Evolutionary conservation across 78 protist species (phyloP).

Genomic region (Speleostelium caveatum): DNA sequence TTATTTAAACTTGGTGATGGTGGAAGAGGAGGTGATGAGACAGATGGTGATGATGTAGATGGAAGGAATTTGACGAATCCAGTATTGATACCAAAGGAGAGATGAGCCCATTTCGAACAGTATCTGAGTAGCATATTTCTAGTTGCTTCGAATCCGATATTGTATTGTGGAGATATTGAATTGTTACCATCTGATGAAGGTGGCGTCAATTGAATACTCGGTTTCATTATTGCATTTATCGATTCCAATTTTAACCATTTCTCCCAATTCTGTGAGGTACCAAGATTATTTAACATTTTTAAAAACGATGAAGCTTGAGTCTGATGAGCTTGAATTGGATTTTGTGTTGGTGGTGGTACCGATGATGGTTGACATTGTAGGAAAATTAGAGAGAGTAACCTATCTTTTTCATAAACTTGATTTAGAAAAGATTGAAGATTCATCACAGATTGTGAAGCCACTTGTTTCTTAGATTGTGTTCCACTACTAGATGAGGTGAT

Average conservation of each 20-base stretch:
- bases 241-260: constrained; percentile 54
- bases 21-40: constrained; percentile 42
- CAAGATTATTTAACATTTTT: constrained; percentile 35
- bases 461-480: neutral
- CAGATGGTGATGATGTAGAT: constrained; percentile 52
- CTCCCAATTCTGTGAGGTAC: constrained; percentile 41
- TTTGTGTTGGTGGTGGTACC: constrained; percentile 31
- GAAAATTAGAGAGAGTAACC: constrained; percentile 17
- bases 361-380: constrained; percentile 74
- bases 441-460: neutral
- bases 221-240: constrained; percentile 21
- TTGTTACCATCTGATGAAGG: neutral
- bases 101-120: constrained; percentile 47
- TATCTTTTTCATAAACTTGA: constrained; percentile 51
- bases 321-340: constrained; percentile 66
- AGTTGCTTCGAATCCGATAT: constrained; percentile 24
- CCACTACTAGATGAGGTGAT: neutral
- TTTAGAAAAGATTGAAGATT: constrained; percentile 30
- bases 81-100: neutral
- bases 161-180: constrained; percentile 12
- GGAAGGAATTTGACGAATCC: constrained; percentile 56
- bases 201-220: constrained; percentile 8
- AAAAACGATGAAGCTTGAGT: constrained; percentile 53
- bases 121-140: constrained; percentile 29
- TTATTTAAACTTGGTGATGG: neutral